phyloP scores from a whole-genome alignment of 495 filamentous ascomycete species.

The Podospora conica region DNA sequence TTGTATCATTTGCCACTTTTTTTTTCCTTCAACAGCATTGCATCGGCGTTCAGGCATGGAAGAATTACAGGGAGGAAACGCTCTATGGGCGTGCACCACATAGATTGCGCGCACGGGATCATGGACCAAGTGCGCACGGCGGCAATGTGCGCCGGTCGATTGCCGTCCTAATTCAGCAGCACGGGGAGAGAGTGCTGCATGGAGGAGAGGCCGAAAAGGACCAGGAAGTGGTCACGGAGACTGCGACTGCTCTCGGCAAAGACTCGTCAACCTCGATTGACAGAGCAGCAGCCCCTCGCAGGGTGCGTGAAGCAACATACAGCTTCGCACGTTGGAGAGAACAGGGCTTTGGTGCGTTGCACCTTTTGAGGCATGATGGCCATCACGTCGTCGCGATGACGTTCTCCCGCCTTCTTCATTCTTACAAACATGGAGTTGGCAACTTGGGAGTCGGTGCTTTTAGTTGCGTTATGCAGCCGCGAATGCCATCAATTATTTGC shows the following conservation, averaged over 20 bases:
- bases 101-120: slow-evolving; percentile 16
- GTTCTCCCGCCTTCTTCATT: neutral
- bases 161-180: slow-evolving; percentile 41
- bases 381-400: neutral
- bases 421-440: neutral
- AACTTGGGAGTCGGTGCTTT: slow-evolving; percentile 1
- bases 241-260: slow-evolving; percentile 14
- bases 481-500: slow-evolving; percentile 14
- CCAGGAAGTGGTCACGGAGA: slow-evolving; percentile 1
- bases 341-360: neutral
- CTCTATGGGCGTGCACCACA: slow-evolving; percentile 5
- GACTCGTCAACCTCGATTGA: neutral
- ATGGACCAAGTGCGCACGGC: slow-evolving; percentile 11
- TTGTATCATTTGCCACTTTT: slow-evolving; percentile 36
- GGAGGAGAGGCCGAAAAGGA: neutral
- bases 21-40: slow-evolving; percentile 41
- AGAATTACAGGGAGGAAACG: slow-evolving; percentile 27
- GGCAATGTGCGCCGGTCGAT: slow-evolving; percentile 51
- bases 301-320: neutral
- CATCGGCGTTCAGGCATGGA: slow-evolving; percentile 44
- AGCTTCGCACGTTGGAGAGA: neutral
- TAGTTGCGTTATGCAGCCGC: slow-evolving; percentile 16
- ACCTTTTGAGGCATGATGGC: slow-evolving; percentile 3
- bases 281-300: slow-evolving; percentile 8
- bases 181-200: neutral